Base-by-base conservation (phyloP, 495 filamentous ascomycete genomes). In the Penicillium paradoxum region DNA sequence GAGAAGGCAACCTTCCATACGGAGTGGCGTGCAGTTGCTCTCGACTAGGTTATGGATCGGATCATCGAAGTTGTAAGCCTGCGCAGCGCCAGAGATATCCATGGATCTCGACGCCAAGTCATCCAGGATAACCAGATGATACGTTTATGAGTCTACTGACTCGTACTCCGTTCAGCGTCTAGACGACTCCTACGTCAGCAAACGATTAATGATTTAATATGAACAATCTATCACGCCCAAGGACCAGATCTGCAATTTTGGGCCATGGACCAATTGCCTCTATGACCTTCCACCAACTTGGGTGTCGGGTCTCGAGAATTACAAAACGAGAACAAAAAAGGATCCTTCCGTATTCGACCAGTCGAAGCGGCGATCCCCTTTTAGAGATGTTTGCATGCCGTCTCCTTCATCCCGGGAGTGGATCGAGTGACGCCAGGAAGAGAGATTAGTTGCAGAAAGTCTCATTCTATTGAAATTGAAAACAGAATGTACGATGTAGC, bases 381-480 rank as follows among this genome's bases (percentile, higher is more conserved):
- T 11, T n/a, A 4, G 4, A 49, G 25, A 25, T 32, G 34, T 40
- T 49, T 37, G 34, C 38, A 22, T 40, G 8, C 46, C 27, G 22
- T 46, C 44, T 46, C 32, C 47, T 40, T 33, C 25, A 30, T 18
- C 21, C 19, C n/a, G n/a, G 24, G 25, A 49, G 47, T 49, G 47
- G 37, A 24, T 40, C 36, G 15, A 49, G 17, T 49, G 47, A 49
- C 47, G 47, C 47, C 25, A 42, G 38, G 38, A 51, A 51, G 41
- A 44, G 32, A 32, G 36, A 40, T 49, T 42, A 51, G n/a, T 42
- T 32, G 48, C 32, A 29, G 41, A 19, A n/a, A 38, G 33, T 21
- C 45, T 34, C 17, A 49, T 38, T 19, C 14, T 25, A 36, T 17
- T 36, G 43, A 32, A 45, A 21, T 33, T n/a, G 25, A 33, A 45